Evolutionary conservation across 2,329 filamentous ascomycete genomes (phyloP).

Genomic region (Paracamarosporium sp.): DNA sequence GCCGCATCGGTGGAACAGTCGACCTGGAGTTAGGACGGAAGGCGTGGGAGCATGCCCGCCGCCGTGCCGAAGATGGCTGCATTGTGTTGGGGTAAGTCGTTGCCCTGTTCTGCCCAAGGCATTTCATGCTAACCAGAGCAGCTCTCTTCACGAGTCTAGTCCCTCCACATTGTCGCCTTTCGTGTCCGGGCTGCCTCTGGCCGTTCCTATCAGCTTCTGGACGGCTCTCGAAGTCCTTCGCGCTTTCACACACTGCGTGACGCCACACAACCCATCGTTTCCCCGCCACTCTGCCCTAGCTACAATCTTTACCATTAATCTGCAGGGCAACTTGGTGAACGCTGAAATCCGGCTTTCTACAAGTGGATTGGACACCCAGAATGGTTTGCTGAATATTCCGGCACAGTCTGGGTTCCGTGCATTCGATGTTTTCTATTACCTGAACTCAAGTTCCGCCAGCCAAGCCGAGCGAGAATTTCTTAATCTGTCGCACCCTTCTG

Average conservation of each 20-base stretch:
- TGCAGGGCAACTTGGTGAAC: slow-evolving; percentile 78
- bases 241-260: slow-evolving; percentile 87
- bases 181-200: slow-evolving; percentile 78
- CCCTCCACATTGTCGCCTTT: slow-evolving; percentile 86
- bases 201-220: slow-evolving; percentile 76
- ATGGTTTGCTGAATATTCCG: slow-evolving; percentile 82
- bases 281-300: slow-evolving; percentile 81
- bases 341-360: slow-evolving; percentile 81
- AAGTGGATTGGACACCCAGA: slow-evolving; percentile 83
- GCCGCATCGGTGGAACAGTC: slow-evolving; percentile 76
- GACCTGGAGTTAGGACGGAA: slow-evolving; percentile 78
- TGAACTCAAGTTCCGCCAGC: slow-evolving; percentile 89
- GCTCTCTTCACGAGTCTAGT: slow-evolving; percentile 86
- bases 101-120: neutral
- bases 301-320: slow-evolving; percentile 80
- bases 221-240: slow-evolving; percentile 81
- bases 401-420: slow-evolving; percentile 82
- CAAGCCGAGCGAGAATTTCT: slow-evolving; percentile 88
- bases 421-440: slow-evolving; percentile 98
- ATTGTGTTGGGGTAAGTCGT: slow-evolving; percentile 79
- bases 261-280: slow-evolving; percentile 85
- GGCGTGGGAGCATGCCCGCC: slow-evolving; percentile 95
- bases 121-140: slow-evolving; percentile 47
- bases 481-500: slow-evolving; percentile 76
- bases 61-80: slow-evolving; percentile 93